phyloP scores from a whole-genome alignment of 2,329 filamentous ascomycete genomes.

The Aspergillus quadrilineatus region DNA sequence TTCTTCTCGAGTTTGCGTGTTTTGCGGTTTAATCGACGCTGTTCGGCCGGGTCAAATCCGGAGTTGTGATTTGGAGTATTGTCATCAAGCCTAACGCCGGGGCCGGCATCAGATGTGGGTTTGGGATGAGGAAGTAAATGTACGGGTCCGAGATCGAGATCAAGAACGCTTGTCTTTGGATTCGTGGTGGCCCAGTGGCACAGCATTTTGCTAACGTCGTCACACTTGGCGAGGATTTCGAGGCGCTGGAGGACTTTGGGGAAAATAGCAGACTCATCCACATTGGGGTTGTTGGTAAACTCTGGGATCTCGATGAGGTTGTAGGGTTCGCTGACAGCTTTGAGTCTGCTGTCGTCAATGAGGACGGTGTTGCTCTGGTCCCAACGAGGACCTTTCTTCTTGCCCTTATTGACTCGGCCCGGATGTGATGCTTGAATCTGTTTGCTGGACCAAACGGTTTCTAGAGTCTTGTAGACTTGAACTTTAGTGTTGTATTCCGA shows the following conservation, averaged over 20 bases:
- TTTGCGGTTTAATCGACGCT: constrained; percentile 23
- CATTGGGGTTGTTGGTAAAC: constrained; percentile 54
- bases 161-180: constrained; percentile 19
- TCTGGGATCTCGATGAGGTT: constrained; percentile 82
- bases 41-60: constrained; percentile 10
- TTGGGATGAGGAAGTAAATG: neutral
- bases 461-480: constrained; percentile 86
- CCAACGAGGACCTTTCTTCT: constrained; percentile 55
- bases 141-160: constrained; percentile 19
- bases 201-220: constrained; percentile 48
- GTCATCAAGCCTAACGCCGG: neutral
- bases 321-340: constrained; percentile 77
- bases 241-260: constrained; percentile 54
- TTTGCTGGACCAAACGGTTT: constrained; percentile 64
- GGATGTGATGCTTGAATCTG: constrained; percentile 47
- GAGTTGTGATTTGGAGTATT: neutral
- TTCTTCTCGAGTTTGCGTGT: constrained; percentile 24
- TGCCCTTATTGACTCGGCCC: constrained; percentile 1
- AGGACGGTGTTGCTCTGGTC: constrained; percentile 83
- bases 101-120: neutral
- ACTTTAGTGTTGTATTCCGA: constrained; percentile 68
- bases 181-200: constrained; percentile 32
- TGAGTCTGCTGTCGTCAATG: constrained; percentile 80
- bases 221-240: constrained; percentile 50
- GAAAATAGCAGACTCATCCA: constrained; percentile 47